A percentile compares a stretch with the other conserved stretches of the same genome.
These are phyloP conservation scores for Curvularia sp. DNA, from an alignment of 2,329 filamentous ascomycete genomes.

Conservation along the genomic window DNA sequence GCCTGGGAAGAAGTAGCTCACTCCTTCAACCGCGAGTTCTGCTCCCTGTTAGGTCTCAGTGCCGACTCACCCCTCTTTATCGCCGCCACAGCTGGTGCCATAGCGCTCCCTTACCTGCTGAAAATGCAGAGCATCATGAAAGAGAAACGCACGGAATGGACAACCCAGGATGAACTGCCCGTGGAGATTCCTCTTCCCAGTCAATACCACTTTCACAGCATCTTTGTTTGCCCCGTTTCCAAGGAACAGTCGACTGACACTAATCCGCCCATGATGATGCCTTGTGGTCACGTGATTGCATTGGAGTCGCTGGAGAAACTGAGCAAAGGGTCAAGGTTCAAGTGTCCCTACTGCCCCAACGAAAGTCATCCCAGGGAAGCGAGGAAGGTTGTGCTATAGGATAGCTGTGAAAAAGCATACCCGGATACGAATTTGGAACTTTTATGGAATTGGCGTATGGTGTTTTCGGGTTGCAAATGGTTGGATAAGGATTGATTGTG, in stretches of 20 bases:
- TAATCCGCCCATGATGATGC: constrained; percentile 96
- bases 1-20: constrained; percentile 83
- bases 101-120: constrained; percentile 85
- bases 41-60: constrained; percentile 85
- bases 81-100: constrained; percentile 88
- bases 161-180: constrained; percentile 85
- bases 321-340: constrained; percentile 81
- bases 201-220: constrained; percentile 81
- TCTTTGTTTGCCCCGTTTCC: constrained; percentile 96
- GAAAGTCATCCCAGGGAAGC: constrained; percentile 83
- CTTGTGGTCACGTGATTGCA: constrained; percentile 93
- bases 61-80: constrained; percentile 93
- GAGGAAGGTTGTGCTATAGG: constrained; percentile 44
- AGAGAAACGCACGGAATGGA: constrained; percentile 93
- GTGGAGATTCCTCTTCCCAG: constrained; percentile 73
- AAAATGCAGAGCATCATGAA: constrained; percentile 90
- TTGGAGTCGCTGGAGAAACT: constrained; percentile 81
- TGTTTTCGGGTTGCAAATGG: not conserved
- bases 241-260: constrained; percentile 93
- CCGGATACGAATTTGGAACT: not conserved
- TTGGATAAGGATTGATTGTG: not conserved
- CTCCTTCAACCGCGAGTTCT: constrained; percentile 95
- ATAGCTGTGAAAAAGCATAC: not conserved
- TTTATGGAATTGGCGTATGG: not conserved
- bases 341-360: constrained; percentile 93